These are phyloP conservation scores for Xanthoceras sorbifolium DNA, from an alignment of 345 rosid genomes.

Conservation along the genomic window DNA sequence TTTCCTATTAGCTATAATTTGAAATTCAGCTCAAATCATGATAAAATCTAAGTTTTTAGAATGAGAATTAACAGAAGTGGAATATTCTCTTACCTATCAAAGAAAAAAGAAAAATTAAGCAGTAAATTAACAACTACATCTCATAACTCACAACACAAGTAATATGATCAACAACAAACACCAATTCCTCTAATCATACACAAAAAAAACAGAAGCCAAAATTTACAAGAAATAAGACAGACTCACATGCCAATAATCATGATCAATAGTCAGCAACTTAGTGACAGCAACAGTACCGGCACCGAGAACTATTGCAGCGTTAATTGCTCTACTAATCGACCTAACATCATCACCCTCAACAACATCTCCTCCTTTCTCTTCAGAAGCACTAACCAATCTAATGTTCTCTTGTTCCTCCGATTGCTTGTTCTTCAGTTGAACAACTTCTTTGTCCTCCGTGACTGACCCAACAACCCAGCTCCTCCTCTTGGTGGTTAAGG, in stretches of 20 bases:
- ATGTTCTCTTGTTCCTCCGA: conserved; percentile 26
- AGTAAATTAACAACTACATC: background rate
- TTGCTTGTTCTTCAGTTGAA: conserved; percentile 26
- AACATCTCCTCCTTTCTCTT: conserved; percentile 20
- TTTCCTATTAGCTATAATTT: conserved; percentile 6
- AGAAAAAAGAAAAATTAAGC: background rate
- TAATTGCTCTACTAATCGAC: conserved; percentile 56
- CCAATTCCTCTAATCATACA: background rate
- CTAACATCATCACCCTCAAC: conserved; percentile 36
- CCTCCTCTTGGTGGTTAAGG: conserved; percentile 24
- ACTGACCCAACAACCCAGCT: conserved; percentile 50
- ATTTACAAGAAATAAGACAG: background rate
- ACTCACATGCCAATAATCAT: conserved; percentile 98
- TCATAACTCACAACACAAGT: background rate
- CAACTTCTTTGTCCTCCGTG: conserved; percentile 54
- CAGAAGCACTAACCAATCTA: conserved; percentile 26
- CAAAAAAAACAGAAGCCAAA: background rate
- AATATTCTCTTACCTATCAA: conserved; percentile 7
- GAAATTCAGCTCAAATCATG: background rate
- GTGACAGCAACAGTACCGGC: conserved; percentile 76
- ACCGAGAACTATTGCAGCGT: conserved; percentile 80
- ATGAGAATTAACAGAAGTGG: background rate
- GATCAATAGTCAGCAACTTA: conserved; percentile 76
- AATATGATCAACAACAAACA: background rate
- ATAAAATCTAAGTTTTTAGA: background rate